Evolutionary conservation across 345 rosid genomes (phyloP), one percentile per base, ranked within the genome.

Genomic region (Eutrema japonicum): DNA sequence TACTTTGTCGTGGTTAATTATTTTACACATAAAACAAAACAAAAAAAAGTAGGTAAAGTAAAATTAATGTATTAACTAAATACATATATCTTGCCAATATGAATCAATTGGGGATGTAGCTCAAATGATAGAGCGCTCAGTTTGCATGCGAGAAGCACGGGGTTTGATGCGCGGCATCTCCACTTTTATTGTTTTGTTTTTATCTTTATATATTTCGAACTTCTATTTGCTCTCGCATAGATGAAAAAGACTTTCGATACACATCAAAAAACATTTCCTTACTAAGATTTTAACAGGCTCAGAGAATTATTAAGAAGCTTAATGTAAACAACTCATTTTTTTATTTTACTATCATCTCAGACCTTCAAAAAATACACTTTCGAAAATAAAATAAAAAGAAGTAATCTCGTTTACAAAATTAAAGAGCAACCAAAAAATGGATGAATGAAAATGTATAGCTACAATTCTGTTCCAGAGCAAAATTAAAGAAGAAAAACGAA

Each of bases 91-190:
- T 4, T 3, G 1, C 2, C 1, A 16, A 10, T 4, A 10, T 10
- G 1, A 6, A 51, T 0, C 50, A 66, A 47, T 14, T 3, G 58
- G 74, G 79, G 74, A 76, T 70, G 76, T 77, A 77, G 76, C 77
- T 77, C 93, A 89, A 87, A 87, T 87, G 96, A 96, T 89, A 85
- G 87, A 87, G 96, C 96, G 93, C 90, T 82, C 84, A 91, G 90
- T 86, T 91, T 86, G 97, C 93, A 89, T 89, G 93, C 89, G 93
- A 79, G 96, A 91, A 93, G 91, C 86, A 89, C 86, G 76, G 88
- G 84, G 89, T 86, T 91, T 89, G 91, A 91, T 87, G 51, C 86
- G 90, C 90, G 84, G 93, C 93, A 85, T 87, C 87, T 89, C 96
- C 97, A 91, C 9, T 16, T 16, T 16, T 16, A 16, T 16, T 8